Base-by-base conservation (phyloP, 306 rosid species). In the Vachellia pachyceras region DNA sequence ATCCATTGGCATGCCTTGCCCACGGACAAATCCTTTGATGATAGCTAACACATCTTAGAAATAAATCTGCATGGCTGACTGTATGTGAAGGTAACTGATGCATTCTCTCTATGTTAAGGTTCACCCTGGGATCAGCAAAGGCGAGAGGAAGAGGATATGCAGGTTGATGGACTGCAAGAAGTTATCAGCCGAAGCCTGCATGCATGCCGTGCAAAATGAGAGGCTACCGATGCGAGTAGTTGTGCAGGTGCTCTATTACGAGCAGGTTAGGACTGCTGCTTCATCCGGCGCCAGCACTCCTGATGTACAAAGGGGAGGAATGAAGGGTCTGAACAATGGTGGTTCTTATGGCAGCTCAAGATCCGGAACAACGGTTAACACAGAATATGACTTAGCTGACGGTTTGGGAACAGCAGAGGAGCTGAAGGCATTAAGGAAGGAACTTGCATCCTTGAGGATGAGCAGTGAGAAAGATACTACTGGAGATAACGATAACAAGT, bases 151-250 rank as follows among this genome's bases (percentile, higher is more conserved):
- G 86, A 88, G 86, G 84, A 90, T 96, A 79, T 96, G 99, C 94
- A 92, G 89, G 86, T 82, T 96, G 86, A 93, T 96, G 97, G 97
- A 96, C 85, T 93, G 98, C 91, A 85, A 86, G 78, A 96, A 86
- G 79, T 88, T 96, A 20, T 96, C 99, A 0, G 97, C 80, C 8
- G 99, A 96, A 18, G 99, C 99, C 0, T 93, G 97, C 82, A 64
- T 90, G 91, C 99, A 96, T 18, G 99, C 97, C 0, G 93, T 96
- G 77, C 99, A 93, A 83, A 96, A 96, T 6, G 99, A 96, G 93
- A 89, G 99, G 84, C 94, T 96, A 5, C 99, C 99, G 0, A 70
- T 94, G 84, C 97, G 99, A 0, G 97, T 96, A 10, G 94, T 96
- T 7, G 97, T 96, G 88, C 99, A 96, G 86, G 94, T 96, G 77